phyloP scores from a whole-genome alignment of 208 protist species.

The Leishmania lainsoni region DNA sequence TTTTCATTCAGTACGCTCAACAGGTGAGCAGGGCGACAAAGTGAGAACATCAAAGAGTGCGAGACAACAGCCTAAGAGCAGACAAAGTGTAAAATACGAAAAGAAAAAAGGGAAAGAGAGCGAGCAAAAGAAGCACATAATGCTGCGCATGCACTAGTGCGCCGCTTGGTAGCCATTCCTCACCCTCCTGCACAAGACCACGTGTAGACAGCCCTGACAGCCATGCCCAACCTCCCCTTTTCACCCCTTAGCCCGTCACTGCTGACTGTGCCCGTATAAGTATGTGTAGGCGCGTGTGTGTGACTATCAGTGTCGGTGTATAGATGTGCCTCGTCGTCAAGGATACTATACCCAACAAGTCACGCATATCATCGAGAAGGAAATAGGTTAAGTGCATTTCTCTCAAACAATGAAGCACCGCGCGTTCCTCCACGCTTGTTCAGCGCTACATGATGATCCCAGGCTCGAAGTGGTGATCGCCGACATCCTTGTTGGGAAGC shows the following conservation, averaged over 20 bases:
- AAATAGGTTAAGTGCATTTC: neutral
- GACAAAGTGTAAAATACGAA: neutral
- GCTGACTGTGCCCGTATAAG: neutral
- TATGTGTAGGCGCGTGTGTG: neutral
- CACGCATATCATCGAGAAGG: neutral
- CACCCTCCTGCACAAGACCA: neutral
- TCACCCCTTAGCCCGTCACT: neutral
- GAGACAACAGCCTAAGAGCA: neutral
- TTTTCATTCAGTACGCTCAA: neutral
- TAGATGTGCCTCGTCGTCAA: neutral
- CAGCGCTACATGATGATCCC: constrained; percentile 93
- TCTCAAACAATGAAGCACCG: neutral
- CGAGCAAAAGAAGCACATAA: neutral
- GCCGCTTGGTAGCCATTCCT: neutral
- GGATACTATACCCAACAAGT: neutral
- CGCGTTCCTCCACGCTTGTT: too few relatives aligned
- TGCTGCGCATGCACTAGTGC: neutral
- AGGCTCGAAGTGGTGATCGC: constrained; percentile 76
- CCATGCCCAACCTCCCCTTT: neutral
- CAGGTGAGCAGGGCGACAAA: neutral
- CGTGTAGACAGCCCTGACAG: neutral
- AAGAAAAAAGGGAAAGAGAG: neutral
- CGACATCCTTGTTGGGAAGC: constrained; percentile 95
- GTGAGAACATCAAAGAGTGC: neutral
- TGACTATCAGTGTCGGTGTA: neutral